Base-by-base conservation (phyloP, 345 rosid species). In the Limnanthes douglasii region DNA sequence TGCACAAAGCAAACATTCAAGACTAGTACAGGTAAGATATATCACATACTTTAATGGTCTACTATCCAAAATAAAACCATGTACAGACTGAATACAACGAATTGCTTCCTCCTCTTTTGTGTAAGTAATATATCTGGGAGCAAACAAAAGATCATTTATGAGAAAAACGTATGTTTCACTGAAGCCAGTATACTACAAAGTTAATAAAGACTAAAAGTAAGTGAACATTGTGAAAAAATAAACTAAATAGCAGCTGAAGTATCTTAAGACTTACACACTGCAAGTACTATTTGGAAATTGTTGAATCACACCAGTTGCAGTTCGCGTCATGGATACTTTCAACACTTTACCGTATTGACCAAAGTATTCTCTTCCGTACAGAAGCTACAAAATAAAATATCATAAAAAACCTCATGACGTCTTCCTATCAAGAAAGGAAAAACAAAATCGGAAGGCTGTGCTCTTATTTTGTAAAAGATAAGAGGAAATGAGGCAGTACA, bases 291-390 rank as follows among this genome's bases (percentile, higher is more conserved):
- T 86, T 25, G 97, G 77, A 50, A 75, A 78, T 38, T 75, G 94
- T 53, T 78, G 88, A 53, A 82, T 62, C 15, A 71, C 67, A 44
- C 97, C 97, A 36, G 88, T 26, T 41, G 94, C 66, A n/a, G 93
- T 75, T n/a, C 82, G 78, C 26, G 94, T 78, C 88, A 82, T 66
- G 11, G 97, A 82, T n/a, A 82, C 94, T 57, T 81, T 86, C 15
- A 69, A 51, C 34, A 82, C 97, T 59, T 78, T 86, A 44, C 97
- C 97, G 53, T 86, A 86, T 45, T 75, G 97, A 31, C 82, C 78
- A 59, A 86, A 86, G 51, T 75, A 82, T 36, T 86, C 94, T 61
- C 43, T 75, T 3, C 17, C 61, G 42, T 73, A 88, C 40, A 86
- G 88, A 61, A 82, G 68, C 96, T 86, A 76, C 55, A 40, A 11